phyloP scores from a whole-genome alignment of 148 eudicot genomes.

The Vaccinium macrocarpon region DNA sequence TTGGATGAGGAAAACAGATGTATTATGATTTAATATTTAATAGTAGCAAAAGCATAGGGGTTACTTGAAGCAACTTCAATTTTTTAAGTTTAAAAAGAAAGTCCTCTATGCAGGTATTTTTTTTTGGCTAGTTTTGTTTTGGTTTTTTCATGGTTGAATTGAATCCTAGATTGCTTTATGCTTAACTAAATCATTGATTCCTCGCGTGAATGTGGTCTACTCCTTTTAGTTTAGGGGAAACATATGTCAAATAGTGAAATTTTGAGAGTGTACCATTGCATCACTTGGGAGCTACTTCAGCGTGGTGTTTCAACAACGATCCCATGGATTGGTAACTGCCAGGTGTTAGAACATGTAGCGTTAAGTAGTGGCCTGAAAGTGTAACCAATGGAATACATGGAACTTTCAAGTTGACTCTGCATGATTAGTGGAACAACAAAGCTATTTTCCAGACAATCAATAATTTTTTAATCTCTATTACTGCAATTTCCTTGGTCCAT shows the following conservation, averaged over 20 bases:
- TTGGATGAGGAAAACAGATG: background rate
- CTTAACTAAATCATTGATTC: background rate
- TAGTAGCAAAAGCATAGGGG: background rate
- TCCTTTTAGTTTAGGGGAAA: background rate
- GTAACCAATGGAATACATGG: background rate
- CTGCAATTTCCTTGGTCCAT: too few species aligned
- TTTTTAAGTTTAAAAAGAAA: background rate
- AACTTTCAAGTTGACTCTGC: conserved; percentile 3
- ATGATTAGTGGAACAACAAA: background rate
- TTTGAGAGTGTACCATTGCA: background rate
- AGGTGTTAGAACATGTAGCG: background rate
- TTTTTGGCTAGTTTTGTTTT: background rate
- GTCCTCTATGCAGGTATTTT: background rate
- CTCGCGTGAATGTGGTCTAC: background rate
- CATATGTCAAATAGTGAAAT: background rate
- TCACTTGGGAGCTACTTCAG: background rate
- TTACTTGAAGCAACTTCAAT: background rate
- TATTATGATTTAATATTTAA: background rate
- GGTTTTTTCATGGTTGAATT: background rate
- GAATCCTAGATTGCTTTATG: background rate
- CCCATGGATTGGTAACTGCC: background rate
- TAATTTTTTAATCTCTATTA: background rate
- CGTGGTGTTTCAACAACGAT: background rate
- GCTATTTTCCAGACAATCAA: background rate
- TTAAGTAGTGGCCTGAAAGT: background rate